Evolutionary conservation across 2,329 filamentous ascomycete genomes (phyloP), one percentile per base, ranked within the genome.

Genomic region (Claviceps fusiformis): DNA sequence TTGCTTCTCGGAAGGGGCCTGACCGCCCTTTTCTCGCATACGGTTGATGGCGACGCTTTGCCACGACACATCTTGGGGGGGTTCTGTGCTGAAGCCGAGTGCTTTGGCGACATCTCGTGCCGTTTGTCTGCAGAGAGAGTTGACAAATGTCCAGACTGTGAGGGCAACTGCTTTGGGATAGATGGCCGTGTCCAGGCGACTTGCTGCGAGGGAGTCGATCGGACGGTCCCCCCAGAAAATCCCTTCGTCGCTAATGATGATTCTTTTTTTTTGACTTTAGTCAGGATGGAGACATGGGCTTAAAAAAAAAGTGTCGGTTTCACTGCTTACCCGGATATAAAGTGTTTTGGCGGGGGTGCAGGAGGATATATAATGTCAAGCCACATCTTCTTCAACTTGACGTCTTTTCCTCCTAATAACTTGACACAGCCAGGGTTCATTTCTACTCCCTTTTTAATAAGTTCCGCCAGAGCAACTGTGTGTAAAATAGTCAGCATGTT

Each of bases 311-410:
- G 1, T 10, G 29, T 48, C 10, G 35, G 11, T 5, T 2, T n/a
- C 8, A 29, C 19, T 3, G 46, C 61, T 60, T 75, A 86, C 83
- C 82, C 83, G 51, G 75, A 76, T 56, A 80, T 75, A 57, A 76
- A 72, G 55, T 80, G 83, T 54, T 74, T 75, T 5, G 83, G 81
- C 1, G 83, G 82, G 46, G 82, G 79, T 41, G 69, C 70, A 47
- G 69, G 67, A 0, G 83, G 83, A 59, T 79, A 86, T 52, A 81
- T 74, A 31, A 85, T 70, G 45, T 85, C 76, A 33, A 87, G 70
- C 82, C 81, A 85, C 52, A 70, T 73, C 55, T 75, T 75, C 39
- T 71, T 71, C 35, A 83, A 58, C 43, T 70, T 71, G 51, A 80
- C 71, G 0, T 73, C 67, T 31, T 71, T 70, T 10, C 80, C 81